Evolutionary conservation across 805 yeast species (phyloP).

Genomic region (Novakomyces olei): DNA sequence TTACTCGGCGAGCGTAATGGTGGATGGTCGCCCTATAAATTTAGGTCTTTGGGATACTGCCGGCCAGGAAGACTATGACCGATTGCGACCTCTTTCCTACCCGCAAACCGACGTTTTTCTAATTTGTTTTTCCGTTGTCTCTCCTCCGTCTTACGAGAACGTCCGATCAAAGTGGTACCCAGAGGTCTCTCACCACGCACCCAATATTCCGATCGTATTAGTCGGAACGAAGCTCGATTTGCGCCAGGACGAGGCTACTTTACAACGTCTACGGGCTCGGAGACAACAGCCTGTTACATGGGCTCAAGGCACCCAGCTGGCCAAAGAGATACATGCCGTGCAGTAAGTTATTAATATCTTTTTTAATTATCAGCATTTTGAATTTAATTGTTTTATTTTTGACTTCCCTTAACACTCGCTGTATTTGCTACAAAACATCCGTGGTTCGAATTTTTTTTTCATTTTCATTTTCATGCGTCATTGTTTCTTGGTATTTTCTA

Average conservation of each 20-base stretch:
- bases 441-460: too few relatives aligned
- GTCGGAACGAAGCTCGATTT: constrained; percentile 82
- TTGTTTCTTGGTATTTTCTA: too few relatives aligned
- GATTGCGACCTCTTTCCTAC: constrained; percentile 70
- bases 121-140: constrained; percentile 65
- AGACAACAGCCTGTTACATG: constrained; percentile 38
- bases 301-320: constrained; percentile 42
- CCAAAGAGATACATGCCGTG: constrained; percentile 49
- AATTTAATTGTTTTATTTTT: not conserved
- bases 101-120: constrained; percentile 82
- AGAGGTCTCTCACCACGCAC: constrained; percentile 67
- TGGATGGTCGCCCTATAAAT: constrained; percentile 60
- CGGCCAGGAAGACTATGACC: constrained; percentile 80
- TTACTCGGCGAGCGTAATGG: constrained; percentile 67
- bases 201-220: constrained; percentile 41
- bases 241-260: constrained; percentile 58
- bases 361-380: not conserved
- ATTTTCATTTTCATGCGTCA: too few relatives aligned
- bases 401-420: not conserved
- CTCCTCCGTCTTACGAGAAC: constrained; percentile 59
- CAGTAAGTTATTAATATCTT: constrained; percentile 21
- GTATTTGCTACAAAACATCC: not conserved
- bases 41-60: constrained; percentile 92
- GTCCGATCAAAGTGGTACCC: constrained; percentile 64
- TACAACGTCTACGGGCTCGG: constrained; percentile 37